Conservation (phyloP, 805 yeast species). For the Saccharomycopsis fibuligera region DNA sequence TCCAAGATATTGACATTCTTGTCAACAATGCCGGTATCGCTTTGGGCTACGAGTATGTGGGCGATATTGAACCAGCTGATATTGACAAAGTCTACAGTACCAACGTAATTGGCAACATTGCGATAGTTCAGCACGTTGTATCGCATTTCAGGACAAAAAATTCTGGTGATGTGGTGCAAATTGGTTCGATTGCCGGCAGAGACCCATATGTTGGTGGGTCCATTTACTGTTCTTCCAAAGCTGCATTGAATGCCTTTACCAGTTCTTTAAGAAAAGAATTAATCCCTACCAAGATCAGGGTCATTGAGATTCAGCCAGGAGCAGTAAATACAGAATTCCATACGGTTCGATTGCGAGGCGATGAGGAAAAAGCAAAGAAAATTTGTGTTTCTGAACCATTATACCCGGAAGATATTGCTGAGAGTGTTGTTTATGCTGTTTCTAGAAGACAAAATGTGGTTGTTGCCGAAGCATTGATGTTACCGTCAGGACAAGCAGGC, state of each 20-base stretch:
- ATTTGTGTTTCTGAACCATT: conserved; percentile 51
- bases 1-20: conserved; percentile 63
- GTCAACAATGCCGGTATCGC: conserved; percentile 90
- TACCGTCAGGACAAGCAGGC: conserved; percentile 78
- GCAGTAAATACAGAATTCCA: conserved; percentile 65
- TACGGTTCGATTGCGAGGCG: conserved; percentile 52
- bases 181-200: conserved; percentile 66
- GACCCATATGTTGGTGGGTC: conserved; percentile 66
- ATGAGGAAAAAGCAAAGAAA: conserved; percentile 44
- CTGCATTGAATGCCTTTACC: conserved; percentile 52
- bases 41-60: conserved; percentile 56
- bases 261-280: conserved; percentile 64
- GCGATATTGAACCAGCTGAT: conserved; percentile 33
- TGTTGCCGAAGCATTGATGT: conserved; percentile 75
- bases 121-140: conserved; percentile 37
- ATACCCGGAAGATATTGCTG: conserved; percentile 67
- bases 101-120: conserved; percentile 41
- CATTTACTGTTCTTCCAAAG: conserved; percentile 62
- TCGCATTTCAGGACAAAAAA: conserved; percentile 36
- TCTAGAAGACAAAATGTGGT: conserved; percentile 68
- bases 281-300: conserved; percentile 60
- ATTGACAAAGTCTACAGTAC: conserved; percentile 38
- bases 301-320: conserved; percentile 63
- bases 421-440: conserved; percentile 57
- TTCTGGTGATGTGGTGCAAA: conserved; percentile 50